Evolutionary conservation across 495 filamentous ascomycete species (phyloP).

Genomic region (Penicillium manginii): DNA sequence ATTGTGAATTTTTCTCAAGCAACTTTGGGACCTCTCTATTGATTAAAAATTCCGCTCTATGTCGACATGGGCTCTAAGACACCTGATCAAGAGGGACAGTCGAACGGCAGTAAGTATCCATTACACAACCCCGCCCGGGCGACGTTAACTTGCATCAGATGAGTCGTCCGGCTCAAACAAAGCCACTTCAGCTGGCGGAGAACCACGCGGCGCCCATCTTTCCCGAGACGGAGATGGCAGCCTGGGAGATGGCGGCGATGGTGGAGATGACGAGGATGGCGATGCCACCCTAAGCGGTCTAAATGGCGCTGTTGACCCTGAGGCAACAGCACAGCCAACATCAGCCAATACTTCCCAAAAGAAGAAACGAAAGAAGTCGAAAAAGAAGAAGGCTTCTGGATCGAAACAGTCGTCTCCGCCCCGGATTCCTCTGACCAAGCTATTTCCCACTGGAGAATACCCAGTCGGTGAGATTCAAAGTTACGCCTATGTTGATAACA

Average conservation of each 20-base stretch:
- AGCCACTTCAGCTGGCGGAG: slow-evolving; percentile 44
- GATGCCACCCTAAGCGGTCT: slow-evolving; percentile 42
- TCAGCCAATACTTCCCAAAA: slow-evolving; percentile 41
- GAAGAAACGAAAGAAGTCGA: slow-evolving; percentile 58
- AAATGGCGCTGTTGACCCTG: slow-evolving; percentile 16
- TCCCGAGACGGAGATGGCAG: slow-evolving; percentile 46
- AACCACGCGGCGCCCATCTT: slow-evolving; percentile 39
- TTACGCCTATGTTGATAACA: slow-evolving; percentile 55
- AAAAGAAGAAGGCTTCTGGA: slow-evolving; percentile 51
- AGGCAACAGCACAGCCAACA: slow-evolving; percentile 21
- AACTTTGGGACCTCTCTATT: no score
- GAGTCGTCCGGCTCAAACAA: slow-evolving; percentile 35
- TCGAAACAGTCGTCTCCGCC: slow-evolving; percentile 59
- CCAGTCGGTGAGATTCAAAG: slow-evolving; percentile 56
- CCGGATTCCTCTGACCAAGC: slow-evolving; percentile 50
- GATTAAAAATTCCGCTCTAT: slow-evolving; percentile 19
- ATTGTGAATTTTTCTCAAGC: neutral
- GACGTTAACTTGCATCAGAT: slow-evolving; percentile 16
- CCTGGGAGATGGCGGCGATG: slow-evolving; percentile 52
- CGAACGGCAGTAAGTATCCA: slow-evolving; percentile 26
- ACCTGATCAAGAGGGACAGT: slow-evolving; percentile 29
- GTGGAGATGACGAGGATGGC: slow-evolving; percentile 60
- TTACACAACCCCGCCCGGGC: neutral
- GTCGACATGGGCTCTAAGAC: slow-evolving; percentile 38
- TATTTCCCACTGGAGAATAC: slow-evolving; percentile 56